Evolutionary conservation across 441 rosid species (phyloP).

Genomic region (Macaranga tanarius): DNA sequence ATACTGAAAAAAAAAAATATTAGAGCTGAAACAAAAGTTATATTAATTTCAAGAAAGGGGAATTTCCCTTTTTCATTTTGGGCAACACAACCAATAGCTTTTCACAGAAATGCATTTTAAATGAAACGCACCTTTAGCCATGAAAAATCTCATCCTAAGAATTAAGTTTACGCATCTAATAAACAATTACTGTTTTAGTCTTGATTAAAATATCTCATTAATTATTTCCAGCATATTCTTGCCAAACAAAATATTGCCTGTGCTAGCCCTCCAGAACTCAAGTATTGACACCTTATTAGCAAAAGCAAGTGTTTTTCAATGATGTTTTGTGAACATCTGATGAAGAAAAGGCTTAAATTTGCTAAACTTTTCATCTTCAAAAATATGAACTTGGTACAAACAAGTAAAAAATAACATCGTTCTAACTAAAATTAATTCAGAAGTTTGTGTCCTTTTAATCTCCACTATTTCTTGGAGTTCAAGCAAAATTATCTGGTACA

Average conservation of each 20-base stretch:
- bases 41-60: too few relatives aligned
- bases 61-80: too few relatives aligned
- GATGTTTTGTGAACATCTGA: neutral
- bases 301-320: neutral
- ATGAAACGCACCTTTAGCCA: too few relatives aligned
- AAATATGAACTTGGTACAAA: neutral
- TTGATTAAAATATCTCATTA: too few relatives aligned
- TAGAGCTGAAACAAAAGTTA: conserved; percentile 21
- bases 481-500: neutral
- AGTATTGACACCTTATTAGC: neutral
- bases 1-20: conserved; percentile 49
- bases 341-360: neutral
- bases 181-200: too few relatives aligned
- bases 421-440: neutral
- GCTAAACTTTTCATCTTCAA: conserved; percentile 1
- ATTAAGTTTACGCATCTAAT: too few relatives aligned
- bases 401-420: neutral
- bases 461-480: neutral
- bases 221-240: too few relatives aligned
- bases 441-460: neutral
- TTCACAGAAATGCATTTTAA: too few relatives aligned
- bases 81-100: too few relatives aligned
- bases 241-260: too few relatives aligned
- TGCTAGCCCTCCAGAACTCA: too few relatives aligned
- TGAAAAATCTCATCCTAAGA: too few relatives aligned